Evolutionary conservation across 2,329 filamentous ascomycete species (phyloP).

Genomic region (Claviceps fusiformis): DNA sequence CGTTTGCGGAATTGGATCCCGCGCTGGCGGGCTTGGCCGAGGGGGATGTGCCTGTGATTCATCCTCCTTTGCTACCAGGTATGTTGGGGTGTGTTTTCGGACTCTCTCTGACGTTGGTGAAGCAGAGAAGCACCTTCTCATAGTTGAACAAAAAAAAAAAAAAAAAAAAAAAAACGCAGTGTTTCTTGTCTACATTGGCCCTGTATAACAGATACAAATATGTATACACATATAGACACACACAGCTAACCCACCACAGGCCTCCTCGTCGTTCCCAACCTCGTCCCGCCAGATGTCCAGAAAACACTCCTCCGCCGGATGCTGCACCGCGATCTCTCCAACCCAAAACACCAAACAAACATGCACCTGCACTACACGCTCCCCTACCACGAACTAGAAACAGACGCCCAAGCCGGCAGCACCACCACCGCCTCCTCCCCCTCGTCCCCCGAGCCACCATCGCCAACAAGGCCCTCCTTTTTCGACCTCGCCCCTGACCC

Average conservation of each 20-base stretch:
- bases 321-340: slow-evolving; percentile 63
- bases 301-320: slow-evolving; percentile 55
- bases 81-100: slow-evolving; percentile 13
- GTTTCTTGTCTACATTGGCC: not conserved
- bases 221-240: too few species aligned
- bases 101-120: not conserved
- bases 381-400: slow-evolving; percentile 20
- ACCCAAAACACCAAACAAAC: slow-evolving; percentile 70
- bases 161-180: not conserved
- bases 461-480: slow-evolving; percentile 48
- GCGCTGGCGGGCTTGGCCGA: slow-evolving; percentile 18
- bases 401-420: not conserved
- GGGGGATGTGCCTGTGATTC: slow-evolving; percentile 39
- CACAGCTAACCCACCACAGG: slow-evolving; percentile 34
- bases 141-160: too few species aligned
- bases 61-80: slow-evolving; percentile 58
- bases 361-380: slow-evolving; percentile 72
- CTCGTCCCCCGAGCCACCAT: not conserved
- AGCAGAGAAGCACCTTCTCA: too few species aligned
- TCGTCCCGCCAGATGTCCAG: slow-evolving; percentile 61
- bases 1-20: slow-evolving; percentile 24
- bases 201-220: not conserved
- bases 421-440: not conserved
- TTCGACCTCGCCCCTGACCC: slow-evolving; percentile 36
- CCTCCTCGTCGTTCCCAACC: slow-evolving; percentile 60